Base-by-base conservation (phyloP, 2,329 filamentous ascomycete species). In the Akanthomyces muscarius region DNA sequence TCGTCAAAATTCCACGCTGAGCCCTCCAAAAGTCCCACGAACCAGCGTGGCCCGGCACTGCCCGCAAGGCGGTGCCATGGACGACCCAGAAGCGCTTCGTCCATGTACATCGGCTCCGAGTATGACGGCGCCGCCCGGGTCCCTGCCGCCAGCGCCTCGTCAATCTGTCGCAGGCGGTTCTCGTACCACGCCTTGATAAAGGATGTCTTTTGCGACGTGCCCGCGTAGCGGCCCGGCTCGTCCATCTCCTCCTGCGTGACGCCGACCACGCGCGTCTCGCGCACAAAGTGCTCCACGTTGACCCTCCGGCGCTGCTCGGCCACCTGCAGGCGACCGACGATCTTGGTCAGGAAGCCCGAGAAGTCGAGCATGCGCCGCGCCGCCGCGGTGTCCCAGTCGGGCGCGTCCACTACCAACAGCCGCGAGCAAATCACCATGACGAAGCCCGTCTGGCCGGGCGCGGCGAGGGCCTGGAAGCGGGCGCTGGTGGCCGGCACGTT, bases 101-200 rank as follows among this genome's bases (percentile, higher is more conserved):
- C 59, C 18, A 64, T 38, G 8, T 57, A 54, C 38, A 56, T 50
- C 8, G 33, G 50, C 33, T 38, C 50, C 57, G 33, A 21, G 11
- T 28, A 23, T 6, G 36, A 41, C 44, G 41, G 41, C 14, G 41
- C 54, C 5, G 52, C 33, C 8, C 16, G 30, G 6, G 6, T 30
- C n/a, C 25, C 63, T 25, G 51, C 16, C 25, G 23, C 44, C 30
- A 16, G 33, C 47, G 63, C 36, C 33, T 63, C 63, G 16, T 67
- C 63, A 23, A 64, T 38, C 7, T 67, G 66, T 23, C 68, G 57
- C 4, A 71, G 44, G 45, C 69, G 69, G 3, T 69, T 64, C 48
- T 72, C 69, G 60, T 71, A 73, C 72, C 74, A 76, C 10, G 62
- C 65, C 60, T 71, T 72, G n/a, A 75, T 66, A 67, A 67, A 71